Conservation (phyloP, 768 basidiomycete species). For the Coprinopsis cinerea region DNA sequence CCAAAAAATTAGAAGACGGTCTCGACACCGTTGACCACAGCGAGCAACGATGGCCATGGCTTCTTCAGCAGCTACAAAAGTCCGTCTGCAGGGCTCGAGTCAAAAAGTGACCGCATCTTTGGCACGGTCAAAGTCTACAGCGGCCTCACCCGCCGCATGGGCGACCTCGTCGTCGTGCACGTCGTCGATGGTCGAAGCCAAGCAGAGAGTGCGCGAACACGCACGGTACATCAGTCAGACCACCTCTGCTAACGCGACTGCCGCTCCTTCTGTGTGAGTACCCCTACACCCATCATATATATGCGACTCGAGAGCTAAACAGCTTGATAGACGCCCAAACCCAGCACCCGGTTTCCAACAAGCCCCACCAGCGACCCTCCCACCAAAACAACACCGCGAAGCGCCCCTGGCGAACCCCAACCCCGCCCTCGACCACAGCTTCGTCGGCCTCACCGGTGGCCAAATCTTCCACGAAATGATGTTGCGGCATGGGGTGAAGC, state of each 20-base stretch:
- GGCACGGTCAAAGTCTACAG: slow-evolving; percentile 46
- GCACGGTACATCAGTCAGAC: slow-evolving; percentile 71
- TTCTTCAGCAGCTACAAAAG: slow-evolving; percentile 4
- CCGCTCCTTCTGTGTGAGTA: slow-evolving; percentile 58
- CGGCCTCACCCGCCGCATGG: slow-evolving; percentile 23
- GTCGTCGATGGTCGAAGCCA: slow-evolving; percentile 67
- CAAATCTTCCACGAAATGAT: slow-evolving; percentile 99
- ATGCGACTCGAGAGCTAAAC: slow-evolving; percentile 4
- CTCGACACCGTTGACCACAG: neutral
- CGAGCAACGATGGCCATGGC: slow-evolving; percentile 5
- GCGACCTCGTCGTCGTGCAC: neutral
- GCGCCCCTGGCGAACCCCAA: slow-evolving; percentile 32
- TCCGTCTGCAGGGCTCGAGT: slow-evolving; percentile 11
- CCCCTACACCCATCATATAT: neutral
- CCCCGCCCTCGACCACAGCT: slow-evolving; percentile 67
- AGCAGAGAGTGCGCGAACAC: slow-evolving; percentile 74
- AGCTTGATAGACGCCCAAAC: slow-evolving; percentile 46
- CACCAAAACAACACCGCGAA: slow-evolving; percentile 29
- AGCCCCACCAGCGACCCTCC: slow-evolving; percentile 31
- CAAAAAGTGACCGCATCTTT: slow-evolving; percentile 26
- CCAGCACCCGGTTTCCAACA: slow-evolving; percentile 52
- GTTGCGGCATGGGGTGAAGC: slow-evolving; percentile 92
- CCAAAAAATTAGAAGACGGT: no score
- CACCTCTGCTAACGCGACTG: slow-evolving; percentile 51
- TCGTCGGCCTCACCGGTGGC: slow-evolving; percentile 92